Base-by-base conservation (phyloP, 331 rosid genomes). In the Telfairia occidentalis region DNA sequence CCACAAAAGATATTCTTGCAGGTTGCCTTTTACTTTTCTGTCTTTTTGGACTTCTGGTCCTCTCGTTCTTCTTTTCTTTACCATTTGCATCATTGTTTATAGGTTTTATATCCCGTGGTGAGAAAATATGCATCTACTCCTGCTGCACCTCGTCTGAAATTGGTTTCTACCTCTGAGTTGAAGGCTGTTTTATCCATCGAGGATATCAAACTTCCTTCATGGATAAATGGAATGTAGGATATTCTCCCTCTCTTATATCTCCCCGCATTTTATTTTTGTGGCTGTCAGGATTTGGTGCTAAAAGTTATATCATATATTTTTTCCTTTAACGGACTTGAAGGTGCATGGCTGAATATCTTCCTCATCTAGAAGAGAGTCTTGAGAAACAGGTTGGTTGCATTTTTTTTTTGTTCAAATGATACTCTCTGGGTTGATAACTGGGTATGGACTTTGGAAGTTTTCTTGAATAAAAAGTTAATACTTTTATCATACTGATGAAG, bases 321-420 rank as follows among this genome's bases (percentile, higher is more conserved):
- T 55, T 79, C 16, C 82, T 60, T 53, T 78, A 46, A 67, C 78
- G 29, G 75, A 26, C 23, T 28, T 55, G 55, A 57, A 92, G 99
- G 99, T 95, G 99, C 84, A 83, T 92, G 91, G 99, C 97, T 49
- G 95, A 95, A 86, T 95, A 90, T 78, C 96, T 95, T 72, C 95
- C 88, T 24, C 90, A 90, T 82, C 81, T 95, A 21, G 99, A 95
- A 85, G 97, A 95, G 87, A 81, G 84, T 78, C 92, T 95, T 67
- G 90, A 77, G 86, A 90, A 90, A 83, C 97, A 95, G 97, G 99
- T 95, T 67, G 73, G 89, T 79, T 76, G 58, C 54, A 59, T 26
- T 76, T 70, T 74, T 70, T 74, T 72, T 63, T 78, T 45, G 28
- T 46, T 50, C 76, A 35, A 6, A 38, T 24, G 45, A 29, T 63